These are phyloP conservation scores for Dianthus caryophyllus DNA, from an alignment of 148 eudicot species.

Conservation along the genomic window DNA sequence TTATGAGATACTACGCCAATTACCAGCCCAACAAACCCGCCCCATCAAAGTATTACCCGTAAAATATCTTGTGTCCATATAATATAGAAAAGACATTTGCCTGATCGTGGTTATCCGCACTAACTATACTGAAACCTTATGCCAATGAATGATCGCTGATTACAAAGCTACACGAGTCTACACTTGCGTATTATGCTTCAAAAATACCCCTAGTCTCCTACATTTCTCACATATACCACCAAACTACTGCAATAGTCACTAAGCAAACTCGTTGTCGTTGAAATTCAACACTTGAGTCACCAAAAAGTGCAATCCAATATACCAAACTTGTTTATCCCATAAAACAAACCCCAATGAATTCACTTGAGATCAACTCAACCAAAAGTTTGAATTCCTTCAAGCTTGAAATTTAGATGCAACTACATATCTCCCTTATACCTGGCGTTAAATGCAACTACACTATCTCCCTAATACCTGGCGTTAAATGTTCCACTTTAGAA, in stretches of 20 bases:
- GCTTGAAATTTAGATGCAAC: too few species aligned
- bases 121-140: not conserved
- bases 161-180: not conserved
- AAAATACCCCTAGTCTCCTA: not conserved
- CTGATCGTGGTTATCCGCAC: not conserved
- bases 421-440: too few species aligned
- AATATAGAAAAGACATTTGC: not conserved
- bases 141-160: too few species aligned
- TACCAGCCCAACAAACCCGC: not conserved
- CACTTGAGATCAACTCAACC: not conserved
- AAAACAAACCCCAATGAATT: not conserved
- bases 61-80: not conserved
- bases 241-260: not conserved
- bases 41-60: not conserved
- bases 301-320: not conserved
- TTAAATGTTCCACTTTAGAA: too few species aligned
- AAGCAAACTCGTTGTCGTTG: not conserved
- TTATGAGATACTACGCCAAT: not conserved
- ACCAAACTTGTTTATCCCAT: not conserved
- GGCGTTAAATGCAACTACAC: too few species aligned
- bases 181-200: conserved; percentile 3
- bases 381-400: too few species aligned
- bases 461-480: too few species aligned
- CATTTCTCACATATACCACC: too few species aligned
- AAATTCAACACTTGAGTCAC: not conserved